Percentiles rank a stretch among this genome's conserved stretches.
phyloP scores from a whole-genome alignment of 768 basidiomycete genomes.

The Amanita subjunquillea region DNA sequence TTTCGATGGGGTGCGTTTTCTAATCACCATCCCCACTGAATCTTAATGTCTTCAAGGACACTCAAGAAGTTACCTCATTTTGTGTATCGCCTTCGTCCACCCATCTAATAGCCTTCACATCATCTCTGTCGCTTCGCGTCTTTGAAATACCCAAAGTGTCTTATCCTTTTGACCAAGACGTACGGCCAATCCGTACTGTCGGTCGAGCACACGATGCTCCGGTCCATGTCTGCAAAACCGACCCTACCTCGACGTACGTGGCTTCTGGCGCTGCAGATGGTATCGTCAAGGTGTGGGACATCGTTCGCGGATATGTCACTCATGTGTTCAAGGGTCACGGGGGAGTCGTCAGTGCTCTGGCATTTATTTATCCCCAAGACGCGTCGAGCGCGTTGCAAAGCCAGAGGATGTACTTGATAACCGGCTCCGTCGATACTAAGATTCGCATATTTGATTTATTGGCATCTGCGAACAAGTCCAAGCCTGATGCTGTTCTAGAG shows the following conservation, averaged over 20 bases:
- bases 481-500: conserved; percentile 77
- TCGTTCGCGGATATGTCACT: conserved; percentile 77
- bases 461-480: conserved; percentile 41
- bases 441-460: conserved; percentile 89
- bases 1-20: conserved; percentile 66
- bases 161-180: conserved; percentile 30
- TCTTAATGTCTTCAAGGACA: conserved; percentile 44
- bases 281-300: conserved; percentile 94
- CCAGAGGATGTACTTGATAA: conserved; percentile 69
- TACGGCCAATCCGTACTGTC: conserved; percentile 67
- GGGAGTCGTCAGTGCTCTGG: conserved; percentile 88
- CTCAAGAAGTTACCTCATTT: conserved; percentile 74
- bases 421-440: conserved; percentile 85
- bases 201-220: conserved; percentile 89
- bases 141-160: conserved; percentile 61
- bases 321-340: conserved; percentile 96
- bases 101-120: conserved; percentile 72
- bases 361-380: conserved; percentile 71
- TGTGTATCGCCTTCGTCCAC: conserved; percentile 69
- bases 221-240: conserved; percentile 78
- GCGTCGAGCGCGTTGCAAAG: conserved; percentile 34
- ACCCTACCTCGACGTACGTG: conserved; percentile 81
- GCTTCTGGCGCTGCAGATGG: conserved; percentile 97
- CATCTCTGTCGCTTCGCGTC: conserved; percentile 71
- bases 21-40: conserved; percentile 2